A percentile compares a stretch with the other conserved stretches of the same genome.
Conservation (phyloP, 768 basidiomycete species). For the Pleurotus citrinopileatus region DNA sequence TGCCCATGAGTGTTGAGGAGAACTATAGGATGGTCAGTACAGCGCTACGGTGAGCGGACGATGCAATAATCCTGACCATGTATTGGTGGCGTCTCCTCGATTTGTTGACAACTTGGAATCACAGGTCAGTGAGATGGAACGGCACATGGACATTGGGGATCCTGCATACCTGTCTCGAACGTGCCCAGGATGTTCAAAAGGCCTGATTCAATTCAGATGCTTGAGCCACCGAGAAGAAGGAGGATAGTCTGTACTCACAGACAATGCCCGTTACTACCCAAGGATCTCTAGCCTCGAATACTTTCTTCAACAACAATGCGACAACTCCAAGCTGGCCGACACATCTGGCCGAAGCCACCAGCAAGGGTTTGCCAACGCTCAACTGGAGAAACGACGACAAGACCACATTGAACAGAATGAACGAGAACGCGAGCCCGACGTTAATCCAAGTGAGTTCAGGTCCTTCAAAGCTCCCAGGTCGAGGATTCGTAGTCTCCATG, state of each 20-base stretch:
- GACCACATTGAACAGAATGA: slow-evolving; percentile 70
- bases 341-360: slow-evolving; percentile 72
- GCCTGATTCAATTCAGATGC: slow-evolving; percentile 32
- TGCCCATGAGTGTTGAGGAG: slow-evolving; percentile 57
- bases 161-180: slow-evolving; percentile 68
- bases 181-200: slow-evolving; percentile 77
- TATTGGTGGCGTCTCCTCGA: slow-evolving; percentile 65
- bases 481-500: slow-evolving; percentile 2
- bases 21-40: slow-evolving; percentile 41
- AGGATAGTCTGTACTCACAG: slow-evolving; percentile 40
- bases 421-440: slow-evolving; percentile 70
- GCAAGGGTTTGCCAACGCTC: slow-evolving; percentile 63
- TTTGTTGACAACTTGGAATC: slow-evolving; percentile 68
- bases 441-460: slow-evolving; percentile 50
- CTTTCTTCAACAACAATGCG: slow-evolving; percentile 62
- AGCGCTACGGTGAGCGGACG: not conserved
- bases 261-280: slow-evolving; percentile 76
- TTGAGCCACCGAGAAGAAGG: not conserved
- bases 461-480: not conserved
- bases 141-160: not conserved
- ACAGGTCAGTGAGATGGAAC: not conserved
- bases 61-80: slow-evolving; percentile 52
- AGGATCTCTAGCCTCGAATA: slow-evolving; percentile 73
- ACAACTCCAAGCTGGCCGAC: slow-evolving; percentile 76
- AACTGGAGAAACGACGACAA: slow-evolving; percentile 65